Percentiles rank a stretch among this genome's conserved stretches.
These are phyloP conservation scores for Scheffersomyces stipitis DNA, from an alignment of 805 yeast species.

Conservation along the genomic window DNA sequence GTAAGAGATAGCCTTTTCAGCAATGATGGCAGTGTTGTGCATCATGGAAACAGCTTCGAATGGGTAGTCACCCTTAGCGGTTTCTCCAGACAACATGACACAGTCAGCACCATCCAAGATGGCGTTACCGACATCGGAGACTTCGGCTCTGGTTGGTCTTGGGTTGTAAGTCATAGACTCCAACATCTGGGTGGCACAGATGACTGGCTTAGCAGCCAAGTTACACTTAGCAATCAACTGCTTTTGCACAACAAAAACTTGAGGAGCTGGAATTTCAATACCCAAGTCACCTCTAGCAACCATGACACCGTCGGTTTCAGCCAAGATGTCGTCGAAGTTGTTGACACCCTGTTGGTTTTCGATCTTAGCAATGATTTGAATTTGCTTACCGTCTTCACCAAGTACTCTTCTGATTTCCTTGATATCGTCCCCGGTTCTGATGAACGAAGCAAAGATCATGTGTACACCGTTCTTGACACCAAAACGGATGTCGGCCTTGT, in stretches of 20 bases:
- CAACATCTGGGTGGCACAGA: slow-evolving; percentile 99
- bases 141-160: slow-evolving; percentile 99
- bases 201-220: slow-evolving; percentile 98
- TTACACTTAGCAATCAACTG: slow-evolving; percentile 98
- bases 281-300: slow-evolving; percentile 99
- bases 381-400: slow-evolving; percentile 95
- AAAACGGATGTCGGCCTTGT: slow-evolving; percentile 84
- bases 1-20: slow-evolving; percentile 96
- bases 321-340: slow-evolving; percentile 95
- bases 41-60: slow-evolving; percentile 96
- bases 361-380: slow-evolving; percentile 95
- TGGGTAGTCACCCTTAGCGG: slow-evolving; percentile 99
- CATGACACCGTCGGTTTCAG: slow-evolving; percentile 98
- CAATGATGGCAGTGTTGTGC: slow-evolving; percentile 96
- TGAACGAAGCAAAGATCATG: slow-evolving; percentile 98
- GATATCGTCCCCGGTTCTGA: slow-evolving; percentile 92
- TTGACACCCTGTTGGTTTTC: slow-evolving; percentile 99
- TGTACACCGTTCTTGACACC: slow-evolving; percentile 98
- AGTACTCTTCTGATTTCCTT: slow-evolving; percentile 86
- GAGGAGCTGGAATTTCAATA: slow-evolving; percentile 98
- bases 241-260: slow-evolving; percentile 97
- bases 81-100: slow-evolving; percentile 99
- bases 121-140: slow-evolving; percentile 98
- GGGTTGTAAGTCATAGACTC: slow-evolving; percentile 99
- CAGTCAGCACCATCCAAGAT: slow-evolving; percentile 99